These are phyloP conservation scores for Chaetomium strumarium DNA, from an alignment of 2,329 filamentous ascomycete species.

Conservation along the genomic window DNA sequence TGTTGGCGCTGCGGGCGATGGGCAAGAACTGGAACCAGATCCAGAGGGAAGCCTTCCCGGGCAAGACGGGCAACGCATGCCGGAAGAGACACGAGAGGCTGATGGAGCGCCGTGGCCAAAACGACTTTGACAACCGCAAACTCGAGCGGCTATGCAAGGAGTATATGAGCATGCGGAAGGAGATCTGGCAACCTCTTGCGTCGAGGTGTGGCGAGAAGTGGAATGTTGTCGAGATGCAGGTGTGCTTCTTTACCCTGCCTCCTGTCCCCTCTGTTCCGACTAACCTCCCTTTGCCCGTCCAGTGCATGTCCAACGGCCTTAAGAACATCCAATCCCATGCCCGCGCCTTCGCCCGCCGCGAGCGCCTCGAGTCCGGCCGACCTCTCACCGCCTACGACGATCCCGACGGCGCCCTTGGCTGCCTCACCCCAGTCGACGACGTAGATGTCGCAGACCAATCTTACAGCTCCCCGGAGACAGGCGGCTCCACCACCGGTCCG, in stretches of 20 bases:
- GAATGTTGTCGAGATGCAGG: conserved; percentile 62
- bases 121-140: conserved; percentile 74
- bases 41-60: conserved; percentile 67
- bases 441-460: conserved; percentile 44
- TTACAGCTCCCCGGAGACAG: conserved; percentile 50
- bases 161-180: conserved; percentile 72
- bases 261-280: conserved; percentile 9
- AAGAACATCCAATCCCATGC: conserved; percentile 71
- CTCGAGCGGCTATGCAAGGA: conserved; percentile 68
- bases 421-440: conserved; percentile 54
- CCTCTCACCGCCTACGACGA: conserved; percentile 52
- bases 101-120: conserved; percentile 66
- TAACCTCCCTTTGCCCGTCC: not conserved
- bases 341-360: conserved; percentile 60
- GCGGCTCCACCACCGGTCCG: conserved; percentile 34
- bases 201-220: conserved; percentile 75
- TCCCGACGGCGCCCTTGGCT: conserved; percentile 59
- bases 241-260: conserved; percentile 38
- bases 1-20: conserved; percentile 64
- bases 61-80: conserved; percentile 76
- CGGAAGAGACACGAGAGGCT: conserved; percentile 83
- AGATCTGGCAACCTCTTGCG: conserved; percentile 75
- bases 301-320: conserved; percentile 80
- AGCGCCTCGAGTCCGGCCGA: conserved; percentile 49
- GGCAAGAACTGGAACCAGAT: conserved; percentile 83